A percentile compares a stretch with the other conserved stretches of the same genome.
These are phyloP conservation scores for Pneumocystis murina DNA, from an alignment of 1,139 yeast species.

Conservation along the genomic window DNA sequence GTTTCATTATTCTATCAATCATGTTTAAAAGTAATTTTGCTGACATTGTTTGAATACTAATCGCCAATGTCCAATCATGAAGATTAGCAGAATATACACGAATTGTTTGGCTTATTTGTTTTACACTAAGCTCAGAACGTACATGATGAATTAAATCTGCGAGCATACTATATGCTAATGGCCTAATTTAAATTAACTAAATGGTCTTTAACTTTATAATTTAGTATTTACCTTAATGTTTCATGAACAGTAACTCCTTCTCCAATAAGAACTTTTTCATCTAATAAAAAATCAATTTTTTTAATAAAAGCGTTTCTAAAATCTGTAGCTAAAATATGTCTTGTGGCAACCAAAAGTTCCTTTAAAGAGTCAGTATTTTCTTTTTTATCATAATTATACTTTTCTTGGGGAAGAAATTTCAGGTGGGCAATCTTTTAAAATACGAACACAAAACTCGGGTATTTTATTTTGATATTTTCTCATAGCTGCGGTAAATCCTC, in stretches of 20 bases:
- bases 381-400: not conserved
- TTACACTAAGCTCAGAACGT: slow-evolving; percentile 65
- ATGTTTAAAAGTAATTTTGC: slow-evolving; percentile 77
- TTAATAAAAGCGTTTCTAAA: slow-evolving; percentile 72
- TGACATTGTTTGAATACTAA: slow-evolving; percentile 93
- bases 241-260: slow-evolving; percentile 86
- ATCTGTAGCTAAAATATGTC: slow-evolving; percentile 84
- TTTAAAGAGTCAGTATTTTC: not conserved
- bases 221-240: slow-evolving; percentile 37
- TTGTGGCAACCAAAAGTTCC: slow-evolving; percentile 82
- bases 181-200: slow-evolving; percentile 23
- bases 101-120: slow-evolving; percentile 81
- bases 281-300: slow-evolving; percentile 67
- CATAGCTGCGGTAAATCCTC: slow-evolving; percentile 64
- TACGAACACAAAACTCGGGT: slow-evolving; percentile 73
- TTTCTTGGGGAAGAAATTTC: slow-evolving; percentile 85
- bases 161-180: slow-evolving; percentile 86
- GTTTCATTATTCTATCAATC: slow-evolving; percentile 73
- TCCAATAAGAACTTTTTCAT: slow-evolving; percentile 78
- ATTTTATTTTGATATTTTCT: slow-evolving; percentile 49
- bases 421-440: slow-evolving; percentile 93
- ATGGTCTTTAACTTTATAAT: not conserved
- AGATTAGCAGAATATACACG: slow-evolving; percentile 66
- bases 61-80: slow-evolving; percentile 68
- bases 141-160: slow-evolving; percentile 94